These are phyloP conservation scores for Trichoderma hamatum DNA, from an alignment of 2,329 filamentous ascomycete species.

Conservation along the genomic window DNA sequence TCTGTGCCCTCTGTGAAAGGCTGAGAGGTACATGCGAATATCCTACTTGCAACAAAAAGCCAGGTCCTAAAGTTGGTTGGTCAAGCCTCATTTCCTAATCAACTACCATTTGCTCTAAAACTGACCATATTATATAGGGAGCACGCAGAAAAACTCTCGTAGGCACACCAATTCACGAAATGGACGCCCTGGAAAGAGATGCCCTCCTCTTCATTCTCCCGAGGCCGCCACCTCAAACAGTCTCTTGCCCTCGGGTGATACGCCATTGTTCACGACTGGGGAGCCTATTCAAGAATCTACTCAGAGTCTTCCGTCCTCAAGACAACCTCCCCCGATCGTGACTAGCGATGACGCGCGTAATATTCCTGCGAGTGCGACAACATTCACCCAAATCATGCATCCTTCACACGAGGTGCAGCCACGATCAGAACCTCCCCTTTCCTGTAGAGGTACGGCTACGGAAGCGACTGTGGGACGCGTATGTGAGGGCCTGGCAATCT, in stretches of 20 bases:
- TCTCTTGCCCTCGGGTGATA: not conserved
- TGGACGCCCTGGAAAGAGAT: not conserved
- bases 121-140: not conserved
- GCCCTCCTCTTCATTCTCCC: not conserved
- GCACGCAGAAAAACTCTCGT: not conserved
- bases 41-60: not conserved
- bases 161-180: not conserved
- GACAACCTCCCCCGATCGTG: not conserved
- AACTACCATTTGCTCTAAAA: too few species aligned
- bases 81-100: too few species aligned
- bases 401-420: not conserved
- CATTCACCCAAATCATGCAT: not conserved
- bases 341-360: not conserved
- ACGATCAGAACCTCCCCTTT: not conserved
- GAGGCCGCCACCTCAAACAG: not conserved
- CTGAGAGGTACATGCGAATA: slow-evolving; percentile 5
- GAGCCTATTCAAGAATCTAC: too few species aligned
- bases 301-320: too few species aligned
- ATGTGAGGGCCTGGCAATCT: too few species aligned
- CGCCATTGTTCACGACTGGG: too few species aligned
- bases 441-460: too few species aligned
- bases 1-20: not conserved
- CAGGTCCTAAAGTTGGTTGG: not conserved
- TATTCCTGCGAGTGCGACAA: slow-evolving; percentile 5
- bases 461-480: too few species aligned